Conservation (phyloP, 1,139 yeast species). For the Protomyces lactucae-debilis region DNA sequence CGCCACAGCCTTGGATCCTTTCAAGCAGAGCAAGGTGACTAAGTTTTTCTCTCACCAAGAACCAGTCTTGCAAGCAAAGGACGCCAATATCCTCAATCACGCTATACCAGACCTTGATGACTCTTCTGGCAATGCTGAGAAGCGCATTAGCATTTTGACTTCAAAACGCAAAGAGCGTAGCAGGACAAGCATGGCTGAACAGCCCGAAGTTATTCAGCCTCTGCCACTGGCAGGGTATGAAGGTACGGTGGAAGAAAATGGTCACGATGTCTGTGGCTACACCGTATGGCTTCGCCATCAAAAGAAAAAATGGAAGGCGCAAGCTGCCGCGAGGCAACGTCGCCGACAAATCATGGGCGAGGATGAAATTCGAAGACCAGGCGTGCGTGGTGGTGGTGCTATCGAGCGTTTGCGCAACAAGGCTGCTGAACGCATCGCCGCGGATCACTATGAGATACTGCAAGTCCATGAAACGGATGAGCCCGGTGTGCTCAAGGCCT, state of each 20-base stretch:
- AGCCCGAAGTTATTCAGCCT: slow-evolving; percentile 5
- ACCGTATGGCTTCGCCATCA: slow-evolving; percentile 70
- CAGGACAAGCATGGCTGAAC: neutral
- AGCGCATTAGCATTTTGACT: slow-evolving; percentile 23
- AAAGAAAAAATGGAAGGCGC: slow-evolving; percentile 79
- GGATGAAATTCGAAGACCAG: slow-evolving; percentile 32
- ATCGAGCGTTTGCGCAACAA: slow-evolving; percentile 66
- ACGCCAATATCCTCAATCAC: slow-evolving; percentile 24
- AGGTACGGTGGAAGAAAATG: slow-evolving; percentile 33
- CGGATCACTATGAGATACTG: slow-evolving; percentile 76
- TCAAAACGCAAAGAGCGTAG: slow-evolving; percentile 30
- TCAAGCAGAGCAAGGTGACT: slow-evolving; percentile 62
- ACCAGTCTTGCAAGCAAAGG: neutral
- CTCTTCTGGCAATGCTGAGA: slow-evolving; percentile 17
- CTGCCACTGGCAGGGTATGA: neutral
- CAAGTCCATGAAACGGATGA: slow-evolving; percentile 55
- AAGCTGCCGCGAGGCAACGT: slow-evolving; percentile 63
- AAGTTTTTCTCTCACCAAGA: slow-evolving; percentile 44
- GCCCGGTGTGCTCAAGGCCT: slow-evolving; percentile 74
- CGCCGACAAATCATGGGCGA: slow-evolving; percentile 74
- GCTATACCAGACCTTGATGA: slow-evolving; percentile 45
- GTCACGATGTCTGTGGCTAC: slow-evolving; percentile 58
- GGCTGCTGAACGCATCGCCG: slow-evolving; percentile 69
- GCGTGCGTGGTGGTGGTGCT: slow-evolving; percentile 37
- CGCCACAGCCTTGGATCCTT: slow-evolving; percentile 55